A percentile compares a stretch with the other conserved stretches of the same genome.
phyloP scores from a whole-genome alignment of 2,329 filamentous ascomycete genomes.

The Colletotrichum salicis region DNA sequence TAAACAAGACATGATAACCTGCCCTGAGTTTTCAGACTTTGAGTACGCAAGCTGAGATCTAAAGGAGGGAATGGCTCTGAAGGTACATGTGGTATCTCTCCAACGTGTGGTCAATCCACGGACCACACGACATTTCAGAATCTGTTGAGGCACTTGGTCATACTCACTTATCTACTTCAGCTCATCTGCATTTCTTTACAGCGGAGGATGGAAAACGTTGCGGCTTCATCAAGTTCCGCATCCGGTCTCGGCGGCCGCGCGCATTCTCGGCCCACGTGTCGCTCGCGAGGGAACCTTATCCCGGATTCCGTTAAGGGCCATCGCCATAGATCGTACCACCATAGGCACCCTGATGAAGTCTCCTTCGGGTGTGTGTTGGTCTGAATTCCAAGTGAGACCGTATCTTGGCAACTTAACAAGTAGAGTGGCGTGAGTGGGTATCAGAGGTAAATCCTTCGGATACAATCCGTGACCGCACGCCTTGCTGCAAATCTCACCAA shows the following conservation, averaged over 20 bases:
- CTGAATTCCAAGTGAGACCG: not conserved
- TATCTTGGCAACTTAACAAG: not conserved
- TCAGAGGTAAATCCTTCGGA: not conserved
- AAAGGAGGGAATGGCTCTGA: not conserved
- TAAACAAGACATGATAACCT: too few species aligned
- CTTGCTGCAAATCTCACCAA: not conserved
- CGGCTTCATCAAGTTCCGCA: too few species aligned
- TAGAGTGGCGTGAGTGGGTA: too few species aligned
- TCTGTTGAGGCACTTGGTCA: not conserved
- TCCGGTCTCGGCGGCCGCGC: not conserved
- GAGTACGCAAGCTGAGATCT: not conserved
- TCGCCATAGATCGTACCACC: not conserved
- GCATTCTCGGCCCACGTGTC: not conserved
- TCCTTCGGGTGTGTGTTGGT: not conserved
- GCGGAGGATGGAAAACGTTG: not conserved
- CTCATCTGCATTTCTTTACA: not conserved
- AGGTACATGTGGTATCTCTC: not conserved
- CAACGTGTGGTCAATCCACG: not conserved
- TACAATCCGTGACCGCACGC: not conserved
- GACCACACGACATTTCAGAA: not conserved
- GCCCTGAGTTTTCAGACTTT: too few species aligned
- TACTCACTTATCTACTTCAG: not conserved
- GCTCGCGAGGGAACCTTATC: not conserved
- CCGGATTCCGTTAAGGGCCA: not conserved
- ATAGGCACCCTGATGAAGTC: not conserved